These are phyloP conservation scores for Pyracantha coccinea DNA, from an alignment of 331 rosid species.

Conservation along the genomic window DNA sequence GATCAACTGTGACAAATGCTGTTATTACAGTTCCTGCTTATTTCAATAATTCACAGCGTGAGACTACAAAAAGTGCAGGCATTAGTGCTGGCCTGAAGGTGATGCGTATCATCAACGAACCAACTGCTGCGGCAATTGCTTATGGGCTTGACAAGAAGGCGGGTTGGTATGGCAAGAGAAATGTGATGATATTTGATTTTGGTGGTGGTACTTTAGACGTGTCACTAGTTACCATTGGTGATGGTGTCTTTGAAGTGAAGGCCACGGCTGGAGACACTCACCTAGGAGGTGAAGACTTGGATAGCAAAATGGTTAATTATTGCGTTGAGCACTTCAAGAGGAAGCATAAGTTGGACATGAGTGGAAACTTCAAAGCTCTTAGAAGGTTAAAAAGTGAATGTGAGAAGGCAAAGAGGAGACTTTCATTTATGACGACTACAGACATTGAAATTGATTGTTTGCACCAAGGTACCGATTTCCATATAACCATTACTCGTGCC, in stretches of 20 bases:
- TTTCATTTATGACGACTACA: too few relatives aligned
- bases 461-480: background rate
- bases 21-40: constrained; percentile 55
- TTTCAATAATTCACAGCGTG: constrained; percentile 42
- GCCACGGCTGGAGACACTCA: background rate
- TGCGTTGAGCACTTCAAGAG: too few relatives aligned
- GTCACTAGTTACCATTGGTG: constrained; percentile 31
- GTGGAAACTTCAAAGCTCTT: too few relatives aligned
- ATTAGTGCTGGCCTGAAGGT: constrained; percentile 43
- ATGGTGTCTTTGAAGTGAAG: background rate
- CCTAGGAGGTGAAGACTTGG: background rate
- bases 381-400: too few relatives aligned
- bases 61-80: constrained; percentile 47
- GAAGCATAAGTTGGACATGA: too few relatives aligned
- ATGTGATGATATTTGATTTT: too few relatives aligned
- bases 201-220: constrained; percentile 45
- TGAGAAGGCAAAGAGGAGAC: too few relatives aligned
- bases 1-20: constrained; percentile 30
- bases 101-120: constrained; percentile 47
- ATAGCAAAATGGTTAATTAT: too few relatives aligned
- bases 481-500: background rate
- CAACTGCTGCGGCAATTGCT: constrained; percentile 56
- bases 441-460: too few relatives aligned
- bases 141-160: constrained; percentile 47
- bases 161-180: constrained; percentile 34